phyloP scores from a whole-genome alignment of 805 yeast genomes.

The Monosporozyma aquatica region DNA sequence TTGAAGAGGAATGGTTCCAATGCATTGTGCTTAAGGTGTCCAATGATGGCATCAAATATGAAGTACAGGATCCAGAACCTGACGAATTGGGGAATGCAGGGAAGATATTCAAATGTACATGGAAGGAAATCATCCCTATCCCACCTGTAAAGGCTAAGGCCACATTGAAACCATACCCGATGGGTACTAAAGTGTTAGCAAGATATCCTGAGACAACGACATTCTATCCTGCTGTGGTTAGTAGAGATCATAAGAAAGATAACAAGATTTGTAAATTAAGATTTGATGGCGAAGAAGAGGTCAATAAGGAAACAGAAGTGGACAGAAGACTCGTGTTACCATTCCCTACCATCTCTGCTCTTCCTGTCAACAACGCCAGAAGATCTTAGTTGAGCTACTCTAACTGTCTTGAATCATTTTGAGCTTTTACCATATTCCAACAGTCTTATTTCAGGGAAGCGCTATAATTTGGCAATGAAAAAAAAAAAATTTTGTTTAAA shows the following conservation, averaged over 20 bases:
- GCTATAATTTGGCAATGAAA: not conserved
- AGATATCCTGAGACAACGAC: constrained; percentile 97
- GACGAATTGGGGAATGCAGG: constrained; percentile 89
- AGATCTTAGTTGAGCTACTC: not conserved
- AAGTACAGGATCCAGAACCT: constrained; percentile 96
- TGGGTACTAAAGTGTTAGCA: constrained; percentile 78
- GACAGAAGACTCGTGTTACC: constrained; percentile 77
- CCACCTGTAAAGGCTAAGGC: constrained; percentile 30
- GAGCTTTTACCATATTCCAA: too few species aligned
- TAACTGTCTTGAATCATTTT: too few species aligned
- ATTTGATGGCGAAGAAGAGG: constrained; percentile 97
- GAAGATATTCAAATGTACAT: constrained; percentile 69
- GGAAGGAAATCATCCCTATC: constrained; percentile 70
- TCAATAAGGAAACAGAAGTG: constrained; percentile 89
- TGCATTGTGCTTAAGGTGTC: constrained; percentile 75
- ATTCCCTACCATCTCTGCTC: constrained; percentile 37
- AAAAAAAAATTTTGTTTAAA: not conserved
- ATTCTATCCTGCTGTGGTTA: constrained; percentile 88
- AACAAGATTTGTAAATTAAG: constrained; percentile 53
- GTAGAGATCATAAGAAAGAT: constrained; percentile 65
- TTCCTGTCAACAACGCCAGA: constrained; percentile 5
- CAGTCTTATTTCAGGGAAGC: too few species aligned
- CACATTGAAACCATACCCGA: constrained; percentile 38
- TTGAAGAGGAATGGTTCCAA: constrained; percentile 88
- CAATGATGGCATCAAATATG: constrained; percentile 69